Percentiles rank a stretch among this genome's conserved stretches.
These are phyloP conservation scores for Trichoderma sp. DNA, from an alignment of 2,329 filamentous ascomycete species.

Conservation along the genomic window DNA sequence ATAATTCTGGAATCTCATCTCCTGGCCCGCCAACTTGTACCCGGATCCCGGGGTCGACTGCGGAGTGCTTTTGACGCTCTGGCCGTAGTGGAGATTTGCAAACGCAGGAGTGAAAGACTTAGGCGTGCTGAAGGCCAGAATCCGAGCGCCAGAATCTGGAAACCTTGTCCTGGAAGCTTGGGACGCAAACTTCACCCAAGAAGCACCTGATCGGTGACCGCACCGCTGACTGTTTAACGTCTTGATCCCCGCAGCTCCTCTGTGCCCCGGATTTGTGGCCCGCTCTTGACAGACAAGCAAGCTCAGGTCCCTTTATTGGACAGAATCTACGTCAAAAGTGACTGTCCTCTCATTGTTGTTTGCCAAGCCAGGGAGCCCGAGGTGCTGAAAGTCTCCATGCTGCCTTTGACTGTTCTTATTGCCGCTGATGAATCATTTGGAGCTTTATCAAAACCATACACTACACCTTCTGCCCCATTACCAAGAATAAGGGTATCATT, in stretches of 20 bases:
- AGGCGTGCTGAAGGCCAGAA: neutral
- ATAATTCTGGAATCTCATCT: neutral
- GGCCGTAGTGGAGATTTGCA: conserved; percentile 15
- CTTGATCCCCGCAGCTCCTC: neutral
- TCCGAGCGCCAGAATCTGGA: neutral
- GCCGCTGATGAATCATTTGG: conserved; percentile 29
- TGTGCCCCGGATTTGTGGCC: conserved; percentile 19
- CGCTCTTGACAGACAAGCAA: neutral
- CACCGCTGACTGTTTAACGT: neutral
- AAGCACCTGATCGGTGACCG: neutral
- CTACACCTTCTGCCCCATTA: neutral
- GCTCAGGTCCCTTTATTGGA: neutral
- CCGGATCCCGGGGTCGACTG: neutral
- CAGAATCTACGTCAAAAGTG: neutral
- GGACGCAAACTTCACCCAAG: conserved; percentile 10
- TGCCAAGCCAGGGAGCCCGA: conserved; percentile 32
- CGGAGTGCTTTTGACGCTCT: conserved; percentile 5
- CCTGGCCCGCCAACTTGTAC: neutral
- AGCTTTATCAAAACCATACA: conserved; percentile 30
- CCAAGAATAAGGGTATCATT: neutral
- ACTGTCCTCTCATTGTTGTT: conserved; percentile 26
- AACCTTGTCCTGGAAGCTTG: neutral
- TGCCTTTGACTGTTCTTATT: conserved; percentile 26
- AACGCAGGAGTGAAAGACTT: conserved; percentile 6
- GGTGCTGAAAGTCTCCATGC: conserved; percentile 27